Percentiles rank a stretch among this genome's conserved stretches.
These are phyloP conservation scores for Mucor racemosus DNA, from an alignment of 371 early-diverging fungal genomes.

Conservation along the genomic window DNA sequence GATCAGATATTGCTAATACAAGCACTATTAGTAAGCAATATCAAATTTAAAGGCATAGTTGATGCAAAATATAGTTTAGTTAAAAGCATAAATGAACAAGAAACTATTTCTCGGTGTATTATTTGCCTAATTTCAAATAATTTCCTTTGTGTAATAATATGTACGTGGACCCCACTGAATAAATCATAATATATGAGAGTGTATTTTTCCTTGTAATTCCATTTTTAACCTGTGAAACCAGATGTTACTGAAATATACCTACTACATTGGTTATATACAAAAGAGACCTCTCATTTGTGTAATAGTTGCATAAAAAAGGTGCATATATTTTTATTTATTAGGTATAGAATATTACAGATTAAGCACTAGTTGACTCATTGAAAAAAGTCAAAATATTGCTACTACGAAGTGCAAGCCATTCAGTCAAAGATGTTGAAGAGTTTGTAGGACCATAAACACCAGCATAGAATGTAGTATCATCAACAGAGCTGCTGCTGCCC, in stretches of 20 bases:
- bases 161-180: too few relatives aligned
- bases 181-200: too few relatives aligned
- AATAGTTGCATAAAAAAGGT: too few relatives aligned
- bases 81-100: too few relatives aligned
- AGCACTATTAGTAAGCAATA: background rate
- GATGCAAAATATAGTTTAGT: background rate
- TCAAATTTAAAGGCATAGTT: background rate
- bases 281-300: too few relatives aligned
- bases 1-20: background rate
- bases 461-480: background rate
- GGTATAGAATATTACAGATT: background rate
- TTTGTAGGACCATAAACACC: slow-evolving; percentile 27
- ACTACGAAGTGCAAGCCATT: slow-evolving; percentile 23
- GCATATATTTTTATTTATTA: background rate
- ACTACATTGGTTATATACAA: too few relatives aligned
- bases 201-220: too few relatives aligned
- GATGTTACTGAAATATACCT: too few relatives aligned
- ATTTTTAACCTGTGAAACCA: too few relatives aligned
- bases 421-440: slow-evolving; percentile 5
- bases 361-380: background rate
- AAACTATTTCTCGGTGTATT: background rate
- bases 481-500: background rate
- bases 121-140: background rate
- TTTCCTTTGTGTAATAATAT: background rate
- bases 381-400: slow-evolving; percentile 14